Evolutionary conservation across 345 rosid species (phyloP), one percentile per base, ranked within the genome.

Genomic region (Moringa oleifera): DNA sequence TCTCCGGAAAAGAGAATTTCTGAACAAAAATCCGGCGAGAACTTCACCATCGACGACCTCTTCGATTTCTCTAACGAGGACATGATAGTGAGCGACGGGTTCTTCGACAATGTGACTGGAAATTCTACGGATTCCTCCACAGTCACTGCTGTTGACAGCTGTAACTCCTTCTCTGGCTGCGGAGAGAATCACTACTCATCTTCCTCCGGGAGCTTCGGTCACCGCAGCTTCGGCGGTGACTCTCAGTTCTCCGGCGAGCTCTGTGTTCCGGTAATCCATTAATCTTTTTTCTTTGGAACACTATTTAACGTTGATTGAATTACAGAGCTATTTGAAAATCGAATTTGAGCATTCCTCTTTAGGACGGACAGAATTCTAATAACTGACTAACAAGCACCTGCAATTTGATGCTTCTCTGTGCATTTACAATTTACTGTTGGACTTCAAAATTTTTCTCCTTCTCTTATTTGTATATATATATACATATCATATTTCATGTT

Each of bases 1-100:
- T 74, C 70, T 20, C 57, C 79, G 21, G 86, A 74, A 69, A 83
- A 70, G 69, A 70, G 68, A 67, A 31, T 59, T 31, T 21, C 62
- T 0, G 79, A 77, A 23, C 79, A 62, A 50, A 80, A 82, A 49
- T 33, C 59, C 2, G 46, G 63, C 1, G 86, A 82, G 28, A 74
- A 72, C 46, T 87, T 84, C 74, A 73, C 71, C 21, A 76, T 87
- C 16, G 90, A 87, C 53, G 94, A 87, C 70, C 90, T 87, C 55
- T 78, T 87, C 12, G 82, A 84, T 65, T 87, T 87, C 61, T 79
- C 94, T 13, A 84, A 82, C 64, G 90, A 80, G 0, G 89, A 87
- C 41, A 71, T 68, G 20, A 31, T 69, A 16, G 59, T 59, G 63
- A 58, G 9, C 36, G 82, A 68, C 20, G 75, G 72, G 0, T 75